Evolutionary conservation across 306 rosid species (phyloP), one percentile per base, ranked within the genome.

Genomic region (Fragaria vesca): DNA sequence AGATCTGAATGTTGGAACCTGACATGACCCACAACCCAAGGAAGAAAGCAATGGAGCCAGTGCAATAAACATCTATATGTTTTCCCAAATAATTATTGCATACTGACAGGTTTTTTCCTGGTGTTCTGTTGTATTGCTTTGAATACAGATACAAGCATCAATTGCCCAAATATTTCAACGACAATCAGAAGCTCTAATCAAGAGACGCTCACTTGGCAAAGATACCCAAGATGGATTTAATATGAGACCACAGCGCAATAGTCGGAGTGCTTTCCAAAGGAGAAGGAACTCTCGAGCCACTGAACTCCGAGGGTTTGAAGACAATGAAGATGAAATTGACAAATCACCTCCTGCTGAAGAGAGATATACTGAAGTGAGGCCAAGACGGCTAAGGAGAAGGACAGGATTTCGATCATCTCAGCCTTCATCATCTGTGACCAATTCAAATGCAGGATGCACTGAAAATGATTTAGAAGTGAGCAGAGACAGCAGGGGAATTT

Each of bases 171-270:
- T 90, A 51, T 86, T 91, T 83, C 94, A 90, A 79, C 88, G 96
- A 66, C 98, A 92, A 82, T 87, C 97, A 63, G 98, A 94, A 86
- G 98, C 98, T 80, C 82, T 94, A 47, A 89, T 79, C 69, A 91
- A 90, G 86, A 90, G 89, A 77, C 98, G 91, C 42, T 9, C 82
- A 26, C 32, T 74, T 15, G 90, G 86, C n/a, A 92, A 84, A 78
- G 96, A 94, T 80, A 73, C 89, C 28, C 80, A 85, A 11, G 84
- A 86, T 45, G 45, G 86, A 78, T 84, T 75, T 85, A 78, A 55
- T 57, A 81, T 91, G 52, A 92, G 96, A 86, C 71, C 89, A 12
- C 98, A 83, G 77, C 91, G 96, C 38, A 89, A 83, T 84, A 87
- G 79, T 28, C 86, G 97, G 81, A 86, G 77, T 80, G 69, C 65